These are phyloP conservation scores for Trichoderma cornu-damae DNA, from an alignment of 2,329 filamentous ascomycete genomes.

Conservation along the genomic window DNA sequence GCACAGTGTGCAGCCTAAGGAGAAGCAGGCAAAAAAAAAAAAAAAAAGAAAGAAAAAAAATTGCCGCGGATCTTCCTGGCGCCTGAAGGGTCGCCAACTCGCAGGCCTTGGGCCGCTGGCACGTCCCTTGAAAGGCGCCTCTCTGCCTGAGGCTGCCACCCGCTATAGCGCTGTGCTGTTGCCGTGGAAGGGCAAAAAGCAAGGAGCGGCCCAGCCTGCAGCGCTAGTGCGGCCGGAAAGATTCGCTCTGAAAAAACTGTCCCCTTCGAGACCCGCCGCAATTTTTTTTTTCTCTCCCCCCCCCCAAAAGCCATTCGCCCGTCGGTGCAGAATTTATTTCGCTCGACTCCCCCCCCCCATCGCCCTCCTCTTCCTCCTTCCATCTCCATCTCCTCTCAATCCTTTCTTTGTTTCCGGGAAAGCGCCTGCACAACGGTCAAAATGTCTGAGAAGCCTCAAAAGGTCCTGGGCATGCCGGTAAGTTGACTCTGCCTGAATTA, in stretches of 20 bases:
- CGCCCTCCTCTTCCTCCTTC: conserved; percentile 42
- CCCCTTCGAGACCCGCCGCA: conserved; percentile 42
- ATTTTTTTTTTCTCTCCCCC: conserved; percentile 47
- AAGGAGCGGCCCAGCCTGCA: conserved; percentile 19
- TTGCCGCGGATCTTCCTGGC: conserved; percentile 12
- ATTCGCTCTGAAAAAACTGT: conserved; percentile 40
- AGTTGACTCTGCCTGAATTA: conserved; percentile 35
- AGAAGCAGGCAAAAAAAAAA: background rate
- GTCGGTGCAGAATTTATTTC: conserved; percentile 45
- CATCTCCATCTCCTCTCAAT: conserved; percentile 58
- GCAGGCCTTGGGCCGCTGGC: background rate
- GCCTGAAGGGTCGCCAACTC: background rate
- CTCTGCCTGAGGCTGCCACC: conserved; percentile 34
- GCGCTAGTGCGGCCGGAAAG: conserved; percentile 37
- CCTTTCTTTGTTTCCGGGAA: conserved; percentile 46
- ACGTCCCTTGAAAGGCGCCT: background rate
- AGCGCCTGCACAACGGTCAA: conserved; percentile 39
- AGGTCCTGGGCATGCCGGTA: conserved; percentile 64
- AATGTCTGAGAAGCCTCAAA: conserved; percentile 54
- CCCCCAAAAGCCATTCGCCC: conserved; percentile 40
- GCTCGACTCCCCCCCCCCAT: conserved; percentile 36
- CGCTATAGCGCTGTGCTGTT: conserved; percentile 23
- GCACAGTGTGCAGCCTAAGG: conserved; percentile 13
- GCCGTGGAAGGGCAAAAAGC: conserved; percentile 29
- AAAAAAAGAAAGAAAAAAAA: background rate